Conservation (phyloP, 75 land plant species). For the Pseudotsuga menziesii region DNA sequence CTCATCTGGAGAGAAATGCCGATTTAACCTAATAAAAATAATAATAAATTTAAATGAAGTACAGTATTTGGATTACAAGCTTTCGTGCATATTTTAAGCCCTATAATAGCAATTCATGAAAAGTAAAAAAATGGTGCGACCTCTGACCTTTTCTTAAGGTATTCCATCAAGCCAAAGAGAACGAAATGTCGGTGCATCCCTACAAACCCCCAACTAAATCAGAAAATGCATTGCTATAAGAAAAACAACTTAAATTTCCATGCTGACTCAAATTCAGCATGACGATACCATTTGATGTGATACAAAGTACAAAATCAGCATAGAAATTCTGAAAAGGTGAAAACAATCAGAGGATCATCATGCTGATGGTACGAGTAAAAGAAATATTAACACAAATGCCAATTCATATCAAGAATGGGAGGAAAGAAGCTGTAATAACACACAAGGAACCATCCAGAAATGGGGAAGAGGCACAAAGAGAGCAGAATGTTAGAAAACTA, state of each 20-base stretch:
- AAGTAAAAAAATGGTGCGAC: neutral
- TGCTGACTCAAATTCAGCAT: neutral
- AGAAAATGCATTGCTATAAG: neutral
- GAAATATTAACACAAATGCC: too few species aligned
- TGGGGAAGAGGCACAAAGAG: too few species aligned
- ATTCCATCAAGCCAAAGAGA: slow-evolving; percentile 84
- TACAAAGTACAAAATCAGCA: too few species aligned
- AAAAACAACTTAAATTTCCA: neutral
- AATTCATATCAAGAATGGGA: too few species aligned
- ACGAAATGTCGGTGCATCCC: slow-evolving; percentile 89
- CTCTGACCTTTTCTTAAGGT: slow-evolving; percentile 60
- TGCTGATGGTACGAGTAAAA: too few species aligned
- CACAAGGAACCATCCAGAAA: too few species aligned
- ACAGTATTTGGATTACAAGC: neutral
- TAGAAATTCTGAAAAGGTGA: too few species aligned
- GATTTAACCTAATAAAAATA: slow-evolving; percentile 45
- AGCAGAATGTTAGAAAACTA: too few species aligned
- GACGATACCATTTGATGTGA: neutral
- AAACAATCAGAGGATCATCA: too few species aligned
- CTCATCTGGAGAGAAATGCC: slow-evolving; percentile 71
- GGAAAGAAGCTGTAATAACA: too few species aligned
- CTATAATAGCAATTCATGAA: neutral
- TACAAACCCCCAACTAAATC: slow-evolving; percentile 17
- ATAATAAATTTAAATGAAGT: neutral
- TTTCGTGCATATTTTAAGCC: neutral